Percentiles rank a stretch among this genome's conserved stretches.
These are phyloP conservation scores for Cyberlindnera mycetangii DNA, from an alignment of 805 yeast genomes.

Conservation along the genomic window DNA sequence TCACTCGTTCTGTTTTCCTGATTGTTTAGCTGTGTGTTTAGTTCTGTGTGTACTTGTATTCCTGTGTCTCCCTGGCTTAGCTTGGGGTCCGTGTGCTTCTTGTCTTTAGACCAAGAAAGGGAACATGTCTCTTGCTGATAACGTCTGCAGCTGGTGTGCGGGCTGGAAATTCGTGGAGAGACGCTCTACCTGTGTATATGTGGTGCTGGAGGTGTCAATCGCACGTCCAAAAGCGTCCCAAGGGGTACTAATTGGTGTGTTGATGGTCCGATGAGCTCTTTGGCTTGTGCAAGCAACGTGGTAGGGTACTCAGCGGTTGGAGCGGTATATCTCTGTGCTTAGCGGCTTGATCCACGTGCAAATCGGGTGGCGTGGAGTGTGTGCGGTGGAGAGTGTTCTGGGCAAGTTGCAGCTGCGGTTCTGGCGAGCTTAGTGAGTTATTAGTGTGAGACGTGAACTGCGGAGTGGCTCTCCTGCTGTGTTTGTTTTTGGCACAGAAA, in stretches of 20 bases:
- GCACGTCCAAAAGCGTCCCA: constrained; percentile 2
- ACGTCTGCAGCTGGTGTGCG: background rate
- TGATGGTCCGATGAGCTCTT: constrained; percentile 3
- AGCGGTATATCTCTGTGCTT: background rate
- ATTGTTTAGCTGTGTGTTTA: background rate
- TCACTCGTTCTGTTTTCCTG: background rate
- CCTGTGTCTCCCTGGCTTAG: too few species aligned
- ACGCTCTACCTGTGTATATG: background rate
- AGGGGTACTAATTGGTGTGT: background rate
- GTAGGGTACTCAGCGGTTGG: background rate
- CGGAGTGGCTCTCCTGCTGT: background rate
- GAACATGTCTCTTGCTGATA: constrained; percentile 1
- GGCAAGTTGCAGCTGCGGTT: background rate
- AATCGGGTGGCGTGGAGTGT: background rate
- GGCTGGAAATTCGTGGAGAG: background rate
- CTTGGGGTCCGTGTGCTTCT: background rate
- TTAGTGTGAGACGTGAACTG: background rate
- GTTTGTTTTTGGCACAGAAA: constrained; percentile 4
- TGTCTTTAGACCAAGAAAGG: constrained; percentile 5
- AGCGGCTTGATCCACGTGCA: background rate
- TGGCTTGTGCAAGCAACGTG: background rate
- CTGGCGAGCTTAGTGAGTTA: background rate
- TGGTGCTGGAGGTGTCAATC: constrained; percentile 4
- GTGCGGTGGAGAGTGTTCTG: background rate
- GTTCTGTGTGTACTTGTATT: too few species aligned